phyloP scores from a whole-genome alignment of 805 yeast species.

The Sungouiella blattae region DNA sequence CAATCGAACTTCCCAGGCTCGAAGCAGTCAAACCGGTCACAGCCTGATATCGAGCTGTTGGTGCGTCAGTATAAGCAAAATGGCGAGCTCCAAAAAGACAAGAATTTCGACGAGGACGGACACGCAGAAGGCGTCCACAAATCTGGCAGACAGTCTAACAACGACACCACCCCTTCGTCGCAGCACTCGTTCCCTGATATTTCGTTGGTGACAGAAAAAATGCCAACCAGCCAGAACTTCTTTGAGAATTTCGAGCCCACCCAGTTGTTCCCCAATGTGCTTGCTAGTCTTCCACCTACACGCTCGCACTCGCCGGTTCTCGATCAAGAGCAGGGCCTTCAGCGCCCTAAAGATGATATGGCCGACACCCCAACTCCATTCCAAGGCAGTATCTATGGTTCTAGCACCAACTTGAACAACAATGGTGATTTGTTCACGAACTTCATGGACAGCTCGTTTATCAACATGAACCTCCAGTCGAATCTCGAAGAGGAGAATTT shows the following conservation, averaged over 20 bases:
- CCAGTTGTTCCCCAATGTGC: constrained; percentile 48
- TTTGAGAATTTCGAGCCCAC: constrained; percentile 55
- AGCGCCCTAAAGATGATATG: constrained; percentile 4
- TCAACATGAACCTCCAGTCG: constrained; percentile 40
- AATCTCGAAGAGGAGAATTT: constrained; percentile 13
- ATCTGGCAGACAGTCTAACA: constrained; percentile 3
- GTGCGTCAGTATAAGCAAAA: constrained; percentile 30
- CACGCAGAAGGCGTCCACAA: neutral
- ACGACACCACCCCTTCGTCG: constrained; percentile 35
- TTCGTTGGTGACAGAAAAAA: constrained; percentile 50
- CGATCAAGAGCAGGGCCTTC: constrained; percentile 1
- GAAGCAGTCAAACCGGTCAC: too few relatives aligned
- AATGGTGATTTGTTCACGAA: constrained; percentile 24
- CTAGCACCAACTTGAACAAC: constrained; percentile 3
- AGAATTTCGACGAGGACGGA: constrained; percentile 3
- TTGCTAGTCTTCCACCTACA: constrained; percentile 32
- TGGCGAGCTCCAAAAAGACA: neutral
- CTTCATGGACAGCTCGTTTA: constrained; percentile 38
- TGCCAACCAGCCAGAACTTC: constrained; percentile 44
- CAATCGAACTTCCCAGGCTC: too few relatives aligned
- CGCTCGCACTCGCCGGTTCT: constrained; percentile 33
- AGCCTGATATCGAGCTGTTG: constrained; percentile 29
- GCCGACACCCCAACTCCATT: constrained; percentile 5
- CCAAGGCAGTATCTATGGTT: constrained; percentile 5
- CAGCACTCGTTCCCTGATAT: constrained; percentile 47